A percentile compares a stretch with the other conserved stretches of the same genome.
Conservation (phyloP, 2,329 filamentous ascomycete species). For the Keithomyces neogunnii region DNA sequence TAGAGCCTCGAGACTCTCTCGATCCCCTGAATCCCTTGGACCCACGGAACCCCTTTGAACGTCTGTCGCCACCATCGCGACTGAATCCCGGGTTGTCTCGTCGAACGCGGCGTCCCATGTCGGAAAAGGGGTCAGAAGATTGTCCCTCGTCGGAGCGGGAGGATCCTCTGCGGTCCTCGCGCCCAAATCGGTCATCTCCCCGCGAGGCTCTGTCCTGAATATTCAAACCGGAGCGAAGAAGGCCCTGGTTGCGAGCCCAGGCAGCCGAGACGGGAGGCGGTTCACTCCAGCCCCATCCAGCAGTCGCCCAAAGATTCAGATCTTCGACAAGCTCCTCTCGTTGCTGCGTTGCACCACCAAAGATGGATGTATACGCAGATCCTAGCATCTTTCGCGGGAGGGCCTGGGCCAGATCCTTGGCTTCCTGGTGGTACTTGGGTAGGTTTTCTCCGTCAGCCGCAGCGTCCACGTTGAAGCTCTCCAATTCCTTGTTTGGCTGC, state of each 20-base stretch:
- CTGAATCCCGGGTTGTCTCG: constrained; percentile 16
- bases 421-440: constrained; percentile 34
- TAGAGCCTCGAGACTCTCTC: background rate
- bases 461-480: constrained; percentile 43
- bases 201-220: constrained; percentile 12
- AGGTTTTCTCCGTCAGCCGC: constrained; percentile 41
- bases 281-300: constrained; percentile 42
- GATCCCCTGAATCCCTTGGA: background rate
- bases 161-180: constrained; percentile 8
- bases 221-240: constrained; percentile 26
- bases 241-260: constrained; percentile 23
- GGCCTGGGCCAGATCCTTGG: constrained; percentile 32
- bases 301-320: constrained; percentile 44
- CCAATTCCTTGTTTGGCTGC: constrained; percentile 42
- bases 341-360: constrained; percentile 41
- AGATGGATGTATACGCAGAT: constrained; percentile 45
- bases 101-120: constrained; percentile 17
- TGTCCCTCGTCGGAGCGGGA: constrained; percentile 10
- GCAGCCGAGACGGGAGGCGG: constrained; percentile 30
- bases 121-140: constrained; percentile 17
- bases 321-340: constrained; percentile 32
- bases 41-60: constrained; percentile 9
- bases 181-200: background rate
- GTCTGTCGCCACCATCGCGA: constrained; percentile 10
- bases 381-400: constrained; percentile 26